Conservation (phyloP, 495 filamentous ascomycete genomes). For the Penicillium soppii region DNA sequence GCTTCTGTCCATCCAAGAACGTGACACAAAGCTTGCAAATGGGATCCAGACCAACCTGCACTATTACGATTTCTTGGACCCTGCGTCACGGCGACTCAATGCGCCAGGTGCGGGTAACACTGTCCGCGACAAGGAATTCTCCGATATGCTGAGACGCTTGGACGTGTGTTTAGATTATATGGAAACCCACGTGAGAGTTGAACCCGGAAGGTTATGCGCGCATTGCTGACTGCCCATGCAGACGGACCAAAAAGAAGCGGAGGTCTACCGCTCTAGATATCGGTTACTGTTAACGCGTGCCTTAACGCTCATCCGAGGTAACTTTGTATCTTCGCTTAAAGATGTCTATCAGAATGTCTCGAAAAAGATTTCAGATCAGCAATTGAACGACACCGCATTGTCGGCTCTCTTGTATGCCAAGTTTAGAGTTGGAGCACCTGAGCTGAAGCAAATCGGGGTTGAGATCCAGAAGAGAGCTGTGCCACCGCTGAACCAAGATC, state of each 20-base stretch:
- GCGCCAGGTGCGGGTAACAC: slow-evolving; percentile 84
- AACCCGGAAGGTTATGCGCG: background rate
- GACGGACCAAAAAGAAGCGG: slow-evolving; percentile 80
- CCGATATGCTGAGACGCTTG: slow-evolving; percentile 78
- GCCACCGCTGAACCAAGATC: slow-evolving; percentile 56
- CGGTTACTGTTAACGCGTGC: slow-evolving; percentile 68
- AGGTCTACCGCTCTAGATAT: slow-evolving; percentile 74
- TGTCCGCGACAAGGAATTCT: slow-evolving; percentile 77
- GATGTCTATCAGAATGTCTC: slow-evolving; percentile 70
- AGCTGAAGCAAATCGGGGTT: slow-evolving; percentile 63
- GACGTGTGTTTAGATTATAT: slow-evolving; percentile 91
- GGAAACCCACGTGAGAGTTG: slow-evolving; percentile 66
- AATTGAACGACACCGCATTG: slow-evolving; percentile 74
- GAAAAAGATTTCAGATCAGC: slow-evolving; percentile 66
- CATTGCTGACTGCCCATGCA: slow-evolving; percentile 34
- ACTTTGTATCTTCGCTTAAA: slow-evolving; percentile 70
- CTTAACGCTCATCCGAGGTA: slow-evolving; percentile 79
- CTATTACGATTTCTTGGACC: slow-evolving; percentile 90
- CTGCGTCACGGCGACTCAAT: slow-evolving; percentile 84
- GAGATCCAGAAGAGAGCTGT: slow-evolving; percentile 70
- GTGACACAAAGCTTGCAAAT: slow-evolving; percentile 72
- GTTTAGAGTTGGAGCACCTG: slow-evolving; percentile 66
- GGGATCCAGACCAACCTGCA: slow-evolving; percentile 81
- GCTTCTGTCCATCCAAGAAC: slow-evolving; percentile 72
- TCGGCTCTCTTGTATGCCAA: slow-evolving; percentile 77